These are phyloP conservation scores for Rosa rugosa DNA, from an alignment of 306 rosid genomes.

Conservation along the genomic window DNA sequence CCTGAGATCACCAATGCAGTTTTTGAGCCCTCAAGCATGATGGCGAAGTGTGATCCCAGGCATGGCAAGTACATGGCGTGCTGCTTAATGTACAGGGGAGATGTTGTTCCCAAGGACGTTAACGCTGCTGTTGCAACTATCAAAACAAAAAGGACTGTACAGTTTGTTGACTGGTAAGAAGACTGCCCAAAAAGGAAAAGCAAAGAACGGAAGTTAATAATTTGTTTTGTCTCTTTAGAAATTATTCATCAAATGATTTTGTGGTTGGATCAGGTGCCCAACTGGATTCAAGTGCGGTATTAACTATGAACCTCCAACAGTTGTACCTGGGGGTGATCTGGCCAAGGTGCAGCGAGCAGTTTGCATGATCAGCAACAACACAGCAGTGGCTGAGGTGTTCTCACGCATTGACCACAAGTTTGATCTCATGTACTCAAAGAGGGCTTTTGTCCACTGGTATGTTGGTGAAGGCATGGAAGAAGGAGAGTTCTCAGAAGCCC, in stretches of 20 bases:
- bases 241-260: neutral
- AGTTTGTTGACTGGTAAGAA: conserved; percentile 93
- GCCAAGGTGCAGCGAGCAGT: conserved; percentile 98
- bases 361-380: conserved; percentile 99
- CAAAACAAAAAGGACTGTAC: conserved; percentile 94
- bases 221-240: neutral
- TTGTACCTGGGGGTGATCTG: conserved; percentile 92
- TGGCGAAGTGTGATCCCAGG: conserved; percentile 98
- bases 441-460: conserved; percentile 99
- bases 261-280: conserved; percentile 72
- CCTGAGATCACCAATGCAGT: conserved; percentile 99
- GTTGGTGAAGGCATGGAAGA: conserved; percentile 99
- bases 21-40: conserved; percentile 97
- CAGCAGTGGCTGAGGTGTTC: conserved; percentile 99
- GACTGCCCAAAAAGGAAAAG: neutral
- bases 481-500: conserved; percentile 99
- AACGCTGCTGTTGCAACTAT: conserved; percentile 94
- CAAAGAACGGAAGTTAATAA: neutral
- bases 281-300: conserved; percentile 98
- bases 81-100: conserved; percentile 97
- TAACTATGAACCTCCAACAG: conserved; percentile 98
- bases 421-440: conserved; percentile 97
- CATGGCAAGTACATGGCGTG: conserved; percentile 99
- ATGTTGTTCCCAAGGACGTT: conserved; percentile 98
- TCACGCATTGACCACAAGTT: conserved; percentile 96